These are phyloP conservation scores for Sanguinoderma infundibulare DNA, from an alignment of 1,284 basidiomycete species.

Conservation along the genomic window DNA sequence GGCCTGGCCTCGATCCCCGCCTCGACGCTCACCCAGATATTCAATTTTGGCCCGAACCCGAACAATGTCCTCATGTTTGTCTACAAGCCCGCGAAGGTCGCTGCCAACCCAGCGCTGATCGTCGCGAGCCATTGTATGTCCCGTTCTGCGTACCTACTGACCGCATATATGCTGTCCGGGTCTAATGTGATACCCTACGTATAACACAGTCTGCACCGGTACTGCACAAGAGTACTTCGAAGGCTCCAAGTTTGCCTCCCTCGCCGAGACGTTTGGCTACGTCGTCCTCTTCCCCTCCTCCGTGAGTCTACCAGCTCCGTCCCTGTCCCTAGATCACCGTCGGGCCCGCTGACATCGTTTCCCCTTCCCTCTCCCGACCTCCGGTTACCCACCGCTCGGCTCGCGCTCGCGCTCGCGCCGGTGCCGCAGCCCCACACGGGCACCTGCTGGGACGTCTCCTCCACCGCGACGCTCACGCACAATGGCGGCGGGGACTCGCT, in stretches of 20 bases:
- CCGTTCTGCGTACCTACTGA: no score
- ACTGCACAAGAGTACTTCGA: constrained; percentile 56
- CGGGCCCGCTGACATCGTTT: background rate
- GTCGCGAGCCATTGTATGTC: constrained; percentile 49
- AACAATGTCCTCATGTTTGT: constrained; percentile 53
- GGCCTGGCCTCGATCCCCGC: constrained; percentile 21
- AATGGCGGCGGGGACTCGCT: no score
- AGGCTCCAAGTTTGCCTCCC: constrained; percentile 52
- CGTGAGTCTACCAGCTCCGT: constrained; percentile 31
- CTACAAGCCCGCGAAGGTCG: constrained; percentile 50
- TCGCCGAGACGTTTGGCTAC: constrained; percentile 53
- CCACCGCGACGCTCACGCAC: no score
- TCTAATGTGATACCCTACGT: background rate
- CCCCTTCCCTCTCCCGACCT: constrained; percentile 24
- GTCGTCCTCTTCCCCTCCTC: constrained; percentile 53
- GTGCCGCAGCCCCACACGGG: constrained; percentile 44
- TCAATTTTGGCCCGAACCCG: constrained; percentile 52
- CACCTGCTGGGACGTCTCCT: no score
- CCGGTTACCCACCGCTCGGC: no score
- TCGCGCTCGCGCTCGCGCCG: background rate
- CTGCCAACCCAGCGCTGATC: constrained; percentile 44
- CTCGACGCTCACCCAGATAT: constrained; percentile 28
- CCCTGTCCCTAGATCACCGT: no score
- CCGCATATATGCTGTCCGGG: no score
- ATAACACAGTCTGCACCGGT: constrained; percentile 47